These are phyloP conservation scores for Eucalyptus erythrocorys DNA, from an alignment of 345 rosid genomes.

Conservation along the genomic window DNA sequence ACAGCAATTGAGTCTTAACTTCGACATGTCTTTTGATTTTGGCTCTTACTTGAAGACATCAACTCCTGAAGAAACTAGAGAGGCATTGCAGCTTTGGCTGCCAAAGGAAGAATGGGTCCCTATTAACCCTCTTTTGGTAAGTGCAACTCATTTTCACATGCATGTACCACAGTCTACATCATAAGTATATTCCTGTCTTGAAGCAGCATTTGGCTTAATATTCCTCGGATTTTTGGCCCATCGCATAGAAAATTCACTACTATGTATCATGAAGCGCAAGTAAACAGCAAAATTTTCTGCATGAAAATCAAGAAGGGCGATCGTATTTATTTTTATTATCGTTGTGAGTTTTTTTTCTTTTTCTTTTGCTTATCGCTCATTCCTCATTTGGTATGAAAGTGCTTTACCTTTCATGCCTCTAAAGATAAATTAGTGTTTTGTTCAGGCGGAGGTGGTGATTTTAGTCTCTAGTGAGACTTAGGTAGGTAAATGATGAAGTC, in stretches of 20 bases:
- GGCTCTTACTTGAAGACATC: constrained; percentile 43
- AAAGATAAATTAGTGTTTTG: neutral
- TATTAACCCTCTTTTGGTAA: constrained; percentile 88
- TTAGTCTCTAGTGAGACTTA: neutral
- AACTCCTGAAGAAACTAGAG: constrained; percentile 85
- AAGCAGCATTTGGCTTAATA: neutral
- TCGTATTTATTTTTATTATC: neutral
- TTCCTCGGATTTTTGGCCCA: neutral
- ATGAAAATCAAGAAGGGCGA: neutral
- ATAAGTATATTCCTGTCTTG: neutral
- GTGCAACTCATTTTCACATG: neutral
- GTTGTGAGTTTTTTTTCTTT: neutral
- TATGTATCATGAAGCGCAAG: neutral
- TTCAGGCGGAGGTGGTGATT: neutral
- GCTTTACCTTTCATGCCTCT: neutral
- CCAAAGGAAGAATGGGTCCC: constrained; percentile 94
- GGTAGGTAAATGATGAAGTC: neutral
- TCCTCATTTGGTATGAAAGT: neutral
- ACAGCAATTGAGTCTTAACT: neutral
- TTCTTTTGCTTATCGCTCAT: neutral
- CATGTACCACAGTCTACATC: neutral
- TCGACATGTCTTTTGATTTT: neutral
- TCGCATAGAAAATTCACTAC: neutral
- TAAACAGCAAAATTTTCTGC: neutral
- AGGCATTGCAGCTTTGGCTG: constrained; percentile 79